A percentile compares a stretch with the other conserved stretches of the same genome.
These are phyloP conservation scores for Cicer chorassanicum DNA, from an alignment of 306 rosid genomes.

Conservation along the genomic window DNA sequence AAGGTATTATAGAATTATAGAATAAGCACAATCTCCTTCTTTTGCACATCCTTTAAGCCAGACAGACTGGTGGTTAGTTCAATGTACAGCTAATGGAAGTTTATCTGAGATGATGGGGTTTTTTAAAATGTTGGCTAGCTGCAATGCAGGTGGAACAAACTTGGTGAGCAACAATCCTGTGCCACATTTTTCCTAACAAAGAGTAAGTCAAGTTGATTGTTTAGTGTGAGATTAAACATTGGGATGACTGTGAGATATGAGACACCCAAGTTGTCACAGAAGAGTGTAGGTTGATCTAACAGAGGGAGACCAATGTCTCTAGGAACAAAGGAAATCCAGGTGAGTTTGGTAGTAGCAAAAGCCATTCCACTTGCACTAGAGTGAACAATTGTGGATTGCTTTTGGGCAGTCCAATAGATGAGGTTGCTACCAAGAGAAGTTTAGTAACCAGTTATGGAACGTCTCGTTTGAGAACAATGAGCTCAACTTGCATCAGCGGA, in stretches of 20 bases:
- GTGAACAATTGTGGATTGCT: neutral
- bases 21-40: neutral
- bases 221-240: neutral
- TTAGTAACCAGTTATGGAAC: neutral
- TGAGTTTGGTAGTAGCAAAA: neutral
- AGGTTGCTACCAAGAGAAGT: neutral
- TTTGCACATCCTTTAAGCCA: neutral
- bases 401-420: neutral
- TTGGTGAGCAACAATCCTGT: neutral
- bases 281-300: neutral
- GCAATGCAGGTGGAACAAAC: slow-evolving; percentile 12
- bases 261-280: too few relatives aligned
- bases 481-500: neutral
- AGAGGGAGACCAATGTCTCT: neutral
- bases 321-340: neutral
- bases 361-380: neutral
- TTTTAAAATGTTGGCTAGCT: neutral
- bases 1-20: slow-evolving; percentile 14
- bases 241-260: neutral
- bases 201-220: neutral
- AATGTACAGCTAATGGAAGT: neutral
- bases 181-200: neutral
- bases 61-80: neutral
- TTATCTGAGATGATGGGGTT: neutral
- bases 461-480: neutral